Base-by-base conservation (phyloP, 176 grass and related monocot genomes). In the Carex parvula region DNA sequence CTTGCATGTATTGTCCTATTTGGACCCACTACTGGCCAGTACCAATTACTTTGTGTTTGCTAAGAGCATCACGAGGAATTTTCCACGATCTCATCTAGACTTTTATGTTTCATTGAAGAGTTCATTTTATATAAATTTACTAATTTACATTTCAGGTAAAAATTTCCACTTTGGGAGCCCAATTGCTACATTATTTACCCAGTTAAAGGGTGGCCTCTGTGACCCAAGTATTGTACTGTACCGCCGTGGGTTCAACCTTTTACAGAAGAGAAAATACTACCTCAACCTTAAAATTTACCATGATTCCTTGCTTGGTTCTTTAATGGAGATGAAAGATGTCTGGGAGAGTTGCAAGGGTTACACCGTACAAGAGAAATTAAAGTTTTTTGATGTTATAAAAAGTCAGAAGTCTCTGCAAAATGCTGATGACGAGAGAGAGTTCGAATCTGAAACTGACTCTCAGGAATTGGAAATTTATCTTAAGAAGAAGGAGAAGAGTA, bases 161-260 rank as follows among this genome's bases (percentile, higher is more conserved):
- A 89, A 81, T 32, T 95, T 95, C 60, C 91, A 95, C 91, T 99
- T 99, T 21, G 91, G 88, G 48, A 94, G 78, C 66, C 96, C 96
- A 13, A 88, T 99, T 0, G 14, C 56, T 0, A 35, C 74, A 5
- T 64, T 99, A 3, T 88, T 92, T 13, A 84, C 87, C 58, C 85
- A 57, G 39, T 86, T 95, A 26, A 99, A 88, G 39, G 91, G 93
- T 1, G 96, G 96, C 2, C 83, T 95, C n/a, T 95, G 93, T 0
- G 93, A 94, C 67, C 96, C 93, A 0, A 88, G 84, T 85, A 84
- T 99, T 55, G 84, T 86, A 15, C 83, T 93, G n/a, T 99, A 99
- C 50, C 88, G 48, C 21, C 85, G 78, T 0, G 93, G 96, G 15
- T 3, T 44, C 3, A 63, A 75, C 20, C 94, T 99, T 9, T 81